Conservation (phyloP, 176 grass and related monocot genomes). For the Leersia perrieri region DNA sequence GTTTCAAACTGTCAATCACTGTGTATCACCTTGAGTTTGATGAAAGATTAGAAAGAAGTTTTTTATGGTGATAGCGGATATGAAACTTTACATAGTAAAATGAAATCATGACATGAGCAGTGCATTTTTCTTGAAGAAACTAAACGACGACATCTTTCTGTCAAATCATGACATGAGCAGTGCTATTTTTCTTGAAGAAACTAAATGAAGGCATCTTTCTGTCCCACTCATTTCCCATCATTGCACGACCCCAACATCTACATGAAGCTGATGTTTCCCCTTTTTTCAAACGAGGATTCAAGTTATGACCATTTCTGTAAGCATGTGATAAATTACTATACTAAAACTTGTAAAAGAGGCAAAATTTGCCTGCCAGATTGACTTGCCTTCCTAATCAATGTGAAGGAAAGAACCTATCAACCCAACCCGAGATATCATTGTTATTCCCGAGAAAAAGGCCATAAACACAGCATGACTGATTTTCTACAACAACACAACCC, state of each 20-base stretch:
- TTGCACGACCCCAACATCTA: background rate
- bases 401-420: background rate
- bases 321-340: background rate
- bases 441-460: background rate
- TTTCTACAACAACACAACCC: background rate
- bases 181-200: background rate
- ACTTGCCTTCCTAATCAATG: background rate
- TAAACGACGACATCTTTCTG: too few species aligned
- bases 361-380: background rate
- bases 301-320: background rate
- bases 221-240: background rate
- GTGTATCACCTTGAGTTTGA: conserved; percentile 6
- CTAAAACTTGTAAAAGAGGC: background rate
- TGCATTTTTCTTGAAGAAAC: background rate
- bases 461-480: background rate
- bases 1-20: background rate
- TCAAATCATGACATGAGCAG: background rate
- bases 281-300: background rate
- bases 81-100: background rate
- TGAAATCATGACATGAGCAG: background rate
- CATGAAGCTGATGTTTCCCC: background rate
- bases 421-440: background rate
- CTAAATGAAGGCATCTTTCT: background rate
- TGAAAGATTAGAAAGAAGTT: background rate
- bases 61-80: background rate